Evolutionary conservation across 1,284 basidiomycete genomes (phyloP).

Genomic region (Volvariella volvacea): DNA sequence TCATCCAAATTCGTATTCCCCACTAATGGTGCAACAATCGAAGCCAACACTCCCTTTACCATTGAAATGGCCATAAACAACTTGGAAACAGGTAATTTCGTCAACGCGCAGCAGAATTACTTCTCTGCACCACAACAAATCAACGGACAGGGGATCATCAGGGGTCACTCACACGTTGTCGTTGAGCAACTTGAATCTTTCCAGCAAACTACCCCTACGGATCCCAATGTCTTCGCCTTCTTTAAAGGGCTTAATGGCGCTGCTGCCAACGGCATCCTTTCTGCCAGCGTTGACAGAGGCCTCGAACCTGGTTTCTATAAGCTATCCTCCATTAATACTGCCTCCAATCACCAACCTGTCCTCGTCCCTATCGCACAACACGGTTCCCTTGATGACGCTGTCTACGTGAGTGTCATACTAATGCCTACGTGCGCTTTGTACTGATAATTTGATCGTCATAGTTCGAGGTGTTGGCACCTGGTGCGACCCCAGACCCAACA

Average conservation of each 20-base stretch:
- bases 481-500: no score
- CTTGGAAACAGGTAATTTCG: constrained; percentile 16
- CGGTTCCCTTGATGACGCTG: constrained; percentile 22
- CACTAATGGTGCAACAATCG: constrained; percentile 15
- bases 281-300: constrained; percentile 17
- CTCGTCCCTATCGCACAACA: constrained; percentile 42
- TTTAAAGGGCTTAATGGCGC: constrained; percentile 4
- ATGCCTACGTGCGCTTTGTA: constrained; percentile 5
- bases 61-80: constrained; percentile 17
- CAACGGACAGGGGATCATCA: constrained; percentile 1
- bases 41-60: constrained; percentile 15
- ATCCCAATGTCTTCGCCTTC: constrained; percentile 3
- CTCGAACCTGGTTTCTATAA: constrained; percentile 48
- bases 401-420: constrained; percentile 28
- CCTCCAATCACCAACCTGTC: constrained; percentile 51
- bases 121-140: constrained; percentile 17
- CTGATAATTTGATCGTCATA: no score
- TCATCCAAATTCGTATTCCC: constrained; percentile 19
- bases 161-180: constrained; percentile 4
- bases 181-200: not conserved
- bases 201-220: constrained; percentile 1
- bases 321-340: constrained; percentile 39
- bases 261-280: not conserved
- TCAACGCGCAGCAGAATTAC: constrained; percentile 18
- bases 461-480: no score